These are phyloP conservation scores for Aspergillus ustus DNA, from an alignment of 2,329 filamentous ascomycete genomes.

Conservation along the genomic window DNA sequence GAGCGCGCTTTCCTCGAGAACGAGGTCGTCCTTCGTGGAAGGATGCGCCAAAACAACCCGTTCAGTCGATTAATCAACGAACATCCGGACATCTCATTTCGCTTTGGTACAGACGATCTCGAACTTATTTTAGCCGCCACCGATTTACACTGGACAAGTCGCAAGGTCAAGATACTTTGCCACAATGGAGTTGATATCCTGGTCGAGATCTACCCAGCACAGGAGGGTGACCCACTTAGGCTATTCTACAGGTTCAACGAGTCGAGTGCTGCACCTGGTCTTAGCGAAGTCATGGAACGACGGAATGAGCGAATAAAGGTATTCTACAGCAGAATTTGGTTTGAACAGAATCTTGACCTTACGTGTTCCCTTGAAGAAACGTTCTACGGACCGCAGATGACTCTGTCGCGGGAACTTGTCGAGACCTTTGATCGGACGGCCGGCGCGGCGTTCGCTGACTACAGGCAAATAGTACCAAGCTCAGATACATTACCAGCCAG, in stretches of 20 bases:
- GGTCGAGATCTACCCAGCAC: constrained; percentile 13
- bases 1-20: constrained; percentile 18
- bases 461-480: constrained; percentile 9
- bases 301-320: constrained; percentile 96
- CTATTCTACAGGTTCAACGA: constrained; percentile 88
- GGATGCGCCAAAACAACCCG: constrained; percentile 18
- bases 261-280: constrained; percentile 86
- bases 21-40: constrained; percentile 11
- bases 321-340: constrained; percentile 97
- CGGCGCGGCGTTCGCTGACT: constrained; percentile 19
- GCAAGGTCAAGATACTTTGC: constrained; percentile 13
- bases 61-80: constrained; percentile 16
- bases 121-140: constrained; percentile 11
- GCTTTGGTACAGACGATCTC: not conserved
- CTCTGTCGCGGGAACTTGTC: constrained; percentile 59
- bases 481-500: constrained; percentile 19
- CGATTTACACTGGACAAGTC: not conserved
- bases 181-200: constrained; percentile 17
- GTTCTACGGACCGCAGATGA: constrained; percentile 69
- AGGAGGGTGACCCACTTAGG: constrained; percentile 60
- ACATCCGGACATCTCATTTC: not conserved
- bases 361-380: constrained; percentile 72
- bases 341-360: constrained; percentile 76
- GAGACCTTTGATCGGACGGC: constrained; percentile 55
- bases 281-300: constrained; percentile 88